These are phyloP conservation scores for Beta macrorhiza DNA, from an alignment of 179 eudicot species.

Conservation along the genomic window DNA sequence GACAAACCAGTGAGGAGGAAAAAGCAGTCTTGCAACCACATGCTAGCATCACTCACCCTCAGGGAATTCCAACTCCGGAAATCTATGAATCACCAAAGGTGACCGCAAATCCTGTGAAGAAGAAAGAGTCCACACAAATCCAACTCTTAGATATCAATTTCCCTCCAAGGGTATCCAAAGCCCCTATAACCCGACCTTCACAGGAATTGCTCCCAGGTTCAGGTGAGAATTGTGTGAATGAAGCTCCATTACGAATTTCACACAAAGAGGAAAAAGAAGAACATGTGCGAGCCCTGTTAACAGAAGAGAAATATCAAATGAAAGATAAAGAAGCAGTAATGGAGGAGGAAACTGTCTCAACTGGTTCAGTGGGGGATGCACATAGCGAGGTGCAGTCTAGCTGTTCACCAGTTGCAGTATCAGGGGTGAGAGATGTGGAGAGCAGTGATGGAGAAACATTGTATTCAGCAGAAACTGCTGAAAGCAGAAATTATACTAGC, in stretches of 20 bases:
- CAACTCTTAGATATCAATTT: constrained; percentile 78
- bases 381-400: constrained; percentile 67
- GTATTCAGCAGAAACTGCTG: constrained; percentile 98
- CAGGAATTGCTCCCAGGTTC: constrained; percentile 34
- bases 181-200: constrained; percentile 25
- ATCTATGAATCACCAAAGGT: constrained; percentile 71
- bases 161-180: constrained; percentile 56
- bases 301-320: constrained; percentile 23
- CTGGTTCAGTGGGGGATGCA: constrained; percentile 63
- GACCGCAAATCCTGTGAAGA: constrained; percentile 47
- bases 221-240: constrained; percentile 46
- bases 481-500: constrained; percentile 76
- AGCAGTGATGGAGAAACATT: constrained; percentile 89
- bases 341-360: constrained; percentile 47
- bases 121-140: constrained; percentile 44
- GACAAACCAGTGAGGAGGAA: constrained; percentile 39
- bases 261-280: constrained; percentile 26
- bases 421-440: constrained; percentile 49
- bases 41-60: constrained; percentile 39
- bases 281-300: background rate
- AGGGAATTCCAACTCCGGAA: constrained; percentile 85
- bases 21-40: constrained; percentile 29
- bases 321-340: constrained; percentile 3
- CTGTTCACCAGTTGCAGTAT: constrained; percentile 50
- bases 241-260: constrained; percentile 25